phyloP scores from a whole-genome alignment of 306 rosid genomes.

The Quercus glauca region DNA sequence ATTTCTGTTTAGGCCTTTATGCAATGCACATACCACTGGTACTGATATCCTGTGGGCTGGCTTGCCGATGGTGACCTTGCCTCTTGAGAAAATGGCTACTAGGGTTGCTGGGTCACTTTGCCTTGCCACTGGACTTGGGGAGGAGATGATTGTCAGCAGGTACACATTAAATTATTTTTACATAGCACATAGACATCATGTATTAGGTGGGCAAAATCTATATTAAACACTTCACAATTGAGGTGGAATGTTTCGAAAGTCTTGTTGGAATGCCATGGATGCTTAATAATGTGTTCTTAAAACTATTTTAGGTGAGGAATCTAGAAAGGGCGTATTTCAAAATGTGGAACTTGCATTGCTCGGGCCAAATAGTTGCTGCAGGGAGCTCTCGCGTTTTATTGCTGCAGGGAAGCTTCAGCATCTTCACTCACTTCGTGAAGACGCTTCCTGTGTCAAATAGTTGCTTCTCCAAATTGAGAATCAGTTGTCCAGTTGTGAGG shows the following conservation, averaged over 20 bases:
- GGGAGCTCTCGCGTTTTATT: too few species aligned
- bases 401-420: too few species aligned
- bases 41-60: slow-evolving; percentile 98
- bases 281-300: not conserved
- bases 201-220: too few species aligned
- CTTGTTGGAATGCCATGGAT: too few species aligned
- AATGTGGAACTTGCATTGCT: slow-evolving; percentile 60
- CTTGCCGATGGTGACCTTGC: slow-evolving; percentile 91
- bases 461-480: too few species aligned
- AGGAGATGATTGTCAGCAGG: slow-evolving; percentile 96
- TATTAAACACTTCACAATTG: too few species aligned
- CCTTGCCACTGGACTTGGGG: slow-evolving; percentile 87
- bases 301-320: slow-evolving; percentile 42
- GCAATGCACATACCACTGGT: slow-evolving; percentile 99
- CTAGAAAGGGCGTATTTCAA: slow-evolving; percentile 49
- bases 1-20: slow-evolving; percentile 62
- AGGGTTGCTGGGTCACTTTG: slow-evolving; percentile 99
- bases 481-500: too few species aligned
- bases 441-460: too few species aligned
- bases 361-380: slow-evolving; percentile 23
- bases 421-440: too few species aligned
- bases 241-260: too few species aligned
- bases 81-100: slow-evolving; percentile 98
- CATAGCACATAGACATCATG: too few species aligned
- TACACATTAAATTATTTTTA: not conserved